Evolutionary conservation across 306 rosid species (phyloP), one percentile per base, ranked within the genome.

Genomic region (Abrus pulchellus): DNA sequence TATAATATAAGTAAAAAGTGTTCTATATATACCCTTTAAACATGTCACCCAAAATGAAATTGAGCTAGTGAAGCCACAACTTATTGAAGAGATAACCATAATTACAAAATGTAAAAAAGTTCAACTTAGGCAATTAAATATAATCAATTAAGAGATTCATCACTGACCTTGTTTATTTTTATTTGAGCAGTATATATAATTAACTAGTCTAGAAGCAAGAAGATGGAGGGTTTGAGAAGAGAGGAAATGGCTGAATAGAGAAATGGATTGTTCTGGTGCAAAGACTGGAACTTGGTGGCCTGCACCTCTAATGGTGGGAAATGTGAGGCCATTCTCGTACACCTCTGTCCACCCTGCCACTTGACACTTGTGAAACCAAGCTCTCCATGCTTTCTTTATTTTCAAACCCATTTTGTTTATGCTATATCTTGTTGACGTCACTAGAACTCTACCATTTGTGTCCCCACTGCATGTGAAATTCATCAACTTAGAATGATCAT

Each of bases 251-350:
- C 88, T 3, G 78, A 91, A 61, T 34, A 89, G 92, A 50, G 90
- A 79, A 56, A 91, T 93, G 1, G 97, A 85, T 68, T 83, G 88
- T 0, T 53, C 50, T n/a, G 97, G 92, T 1, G 87, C 89, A 45
- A 66, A 84, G 3, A 72, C 32, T 0, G 95, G 97, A 64, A 88
- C 91, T 38, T 89, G 91, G 59, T 90, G 97, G n/a, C 97, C 97
- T 6, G 97, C 97, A 13, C 94, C 97, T 80, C 93, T 87, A 1
- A 92, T 77, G 3, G 91, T 87, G 5, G 83, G 92, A 40, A 90
- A 90, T 3, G 86, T 86, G 38, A 92, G 86, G 2, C 91, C 93
- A 44, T 78, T 54, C 5, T 89, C 84, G 27, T 86, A 92, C 50
- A 41, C 86, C 57, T 89, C 86, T 2, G 43, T 78, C 97, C 97